phyloP scores from a whole-genome alignment of 2,329 filamentous ascomycete genomes.

The Plectosphaerella sp. region DNA sequence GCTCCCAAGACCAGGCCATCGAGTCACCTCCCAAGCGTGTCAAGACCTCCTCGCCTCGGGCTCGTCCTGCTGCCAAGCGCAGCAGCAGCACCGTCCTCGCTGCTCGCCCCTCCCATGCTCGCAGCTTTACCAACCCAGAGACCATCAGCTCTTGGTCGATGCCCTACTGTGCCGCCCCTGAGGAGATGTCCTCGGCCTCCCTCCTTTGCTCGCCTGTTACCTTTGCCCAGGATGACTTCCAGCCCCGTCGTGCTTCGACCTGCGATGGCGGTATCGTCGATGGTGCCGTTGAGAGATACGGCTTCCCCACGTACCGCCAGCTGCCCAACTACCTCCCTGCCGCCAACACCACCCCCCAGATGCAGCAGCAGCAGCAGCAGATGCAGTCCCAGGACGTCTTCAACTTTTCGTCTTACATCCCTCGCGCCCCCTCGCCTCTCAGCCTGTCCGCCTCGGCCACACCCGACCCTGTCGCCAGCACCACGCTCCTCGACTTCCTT shows the following conservation, averaged over 20 bases:
- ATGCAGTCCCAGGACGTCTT: slow-evolving; percentile 33
- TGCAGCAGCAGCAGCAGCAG: slow-evolving; percentile 1
- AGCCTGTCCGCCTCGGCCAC: slow-evolving; percentile 31
- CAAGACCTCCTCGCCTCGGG: slow-evolving; percentile 46
- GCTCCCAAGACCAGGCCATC: slow-evolving; percentile 76
- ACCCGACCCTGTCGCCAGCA: slow-evolving; percentile 48
- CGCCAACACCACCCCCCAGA: slow-evolving; percentile 18
- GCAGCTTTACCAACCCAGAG: slow-evolving; percentile 61
- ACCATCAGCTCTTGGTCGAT: slow-evolving; percentile 34
- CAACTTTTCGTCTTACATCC: slow-evolving; percentile 39
- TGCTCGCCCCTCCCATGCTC: slow-evolving; percentile 40
- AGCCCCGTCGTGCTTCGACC: slow-evolving; percentile 57
- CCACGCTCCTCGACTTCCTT: slow-evolving; percentile 74
- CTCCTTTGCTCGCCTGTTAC: slow-evolving; percentile 64
- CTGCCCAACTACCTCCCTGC: slow-evolving; percentile 53
- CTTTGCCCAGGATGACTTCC: slow-evolving; percentile 44
- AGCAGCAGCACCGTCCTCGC: slow-evolving; percentile 18
- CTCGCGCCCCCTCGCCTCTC: slow-evolving; percentile 41
- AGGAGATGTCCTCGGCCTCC: slow-evolving; percentile 25
- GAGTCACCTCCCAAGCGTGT: slow-evolving; percentile 53
- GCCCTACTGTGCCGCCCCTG: slow-evolving; percentile 30
- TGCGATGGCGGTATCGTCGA: slow-evolving; percentile 54
- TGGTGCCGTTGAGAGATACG: slow-evolving; percentile 64
- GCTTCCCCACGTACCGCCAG: slow-evolving; percentile 80
- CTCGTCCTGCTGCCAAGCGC: slow-evolving; percentile 19